Evolutionary conservation across 2,329 filamentous ascomycete species (phyloP).

Genomic region (Claviceps monticola): DNA sequence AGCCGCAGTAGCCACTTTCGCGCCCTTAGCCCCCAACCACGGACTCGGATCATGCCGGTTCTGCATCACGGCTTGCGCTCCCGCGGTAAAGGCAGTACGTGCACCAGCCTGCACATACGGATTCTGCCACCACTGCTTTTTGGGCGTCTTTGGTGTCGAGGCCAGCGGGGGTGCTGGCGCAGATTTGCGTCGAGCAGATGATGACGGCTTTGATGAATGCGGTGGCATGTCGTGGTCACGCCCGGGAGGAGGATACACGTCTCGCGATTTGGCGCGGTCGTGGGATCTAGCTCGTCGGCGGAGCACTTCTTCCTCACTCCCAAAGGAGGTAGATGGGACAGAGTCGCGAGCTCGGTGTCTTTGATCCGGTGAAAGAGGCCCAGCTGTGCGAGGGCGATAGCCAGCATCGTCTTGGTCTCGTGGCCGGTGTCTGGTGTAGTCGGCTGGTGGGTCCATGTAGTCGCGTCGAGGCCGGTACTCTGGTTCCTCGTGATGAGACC

Average conservation of each 20-base stretch:
- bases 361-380: constrained; percentile 5
- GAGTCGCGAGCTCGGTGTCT: constrained; percentile 1
- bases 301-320: constrained; percentile 9
- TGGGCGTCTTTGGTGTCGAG: constrained; percentile 14
- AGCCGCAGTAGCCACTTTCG: constrained; percentile 33
- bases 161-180: constrained; percentile 4
- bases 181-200: constrained; percentile 7
- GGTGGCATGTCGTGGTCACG: constrained; percentile 6
- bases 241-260: constrained; percentile 11
- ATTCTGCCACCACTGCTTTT: constrained; percentile 23
- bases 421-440: constrained; percentile 6
- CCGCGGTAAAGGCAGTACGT: constrained; percentile 32
- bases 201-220: constrained; percentile 5
- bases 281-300: constrained; percentile 13
- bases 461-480: constrained; percentile 10
- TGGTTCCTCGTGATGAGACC: constrained; percentile 6
- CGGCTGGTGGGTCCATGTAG: constrained; percentile 8
- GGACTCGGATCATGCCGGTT: constrained; percentile 29
- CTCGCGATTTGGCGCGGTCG: constrained; percentile 9
- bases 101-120: constrained; percentile 27
- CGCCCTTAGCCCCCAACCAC: constrained; percentile 35
- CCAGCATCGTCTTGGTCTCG: constrained; percentile 5
- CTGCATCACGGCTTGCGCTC: constrained; percentile 33
- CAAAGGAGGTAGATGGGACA: constrained; percentile 7
- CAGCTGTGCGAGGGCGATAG: not conserved